These are phyloP conservation scores for Isochrysis galbana DNA, from an alignment of 78 protist genomes.

Conservation along the genomic window DNA sequence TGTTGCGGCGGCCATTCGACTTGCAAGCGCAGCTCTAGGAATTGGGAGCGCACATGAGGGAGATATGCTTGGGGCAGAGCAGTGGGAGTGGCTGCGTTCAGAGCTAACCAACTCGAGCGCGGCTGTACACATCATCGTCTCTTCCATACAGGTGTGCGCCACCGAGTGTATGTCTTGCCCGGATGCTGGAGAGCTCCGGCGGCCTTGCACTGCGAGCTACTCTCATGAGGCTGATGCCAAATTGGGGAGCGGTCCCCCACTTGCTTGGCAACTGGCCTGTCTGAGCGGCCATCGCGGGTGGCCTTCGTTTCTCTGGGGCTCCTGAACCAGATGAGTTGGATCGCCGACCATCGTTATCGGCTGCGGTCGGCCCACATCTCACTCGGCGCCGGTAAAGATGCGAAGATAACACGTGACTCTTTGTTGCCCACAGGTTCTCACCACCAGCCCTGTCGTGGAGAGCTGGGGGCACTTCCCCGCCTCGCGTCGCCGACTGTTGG, in stretches of 20 bases:
- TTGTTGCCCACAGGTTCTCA: background rate
- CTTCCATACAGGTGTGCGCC: background rate
- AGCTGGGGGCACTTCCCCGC: background rate
- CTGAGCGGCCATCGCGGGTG: too few relatives aligned
- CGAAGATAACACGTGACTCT: too few relatives aligned
- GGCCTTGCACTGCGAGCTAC: background rate
- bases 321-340: too few relatives aligned
- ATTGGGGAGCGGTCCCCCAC: too few relatives aligned
- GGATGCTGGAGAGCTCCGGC: background rate
- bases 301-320: too few relatives aligned
- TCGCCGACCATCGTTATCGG: too few relatives aligned
- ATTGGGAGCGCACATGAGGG: background rate
- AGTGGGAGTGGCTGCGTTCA: constrained; percentile 2
- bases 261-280: too few relatives aligned
- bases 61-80: background rate
- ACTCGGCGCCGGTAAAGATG: too few relatives aligned
- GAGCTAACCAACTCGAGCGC: background rate
- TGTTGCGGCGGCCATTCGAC: background rate
- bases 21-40: background rate
- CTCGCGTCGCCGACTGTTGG: background rate
- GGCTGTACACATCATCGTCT: background rate
- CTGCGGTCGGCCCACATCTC: too few relatives aligned
- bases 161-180: background rate
- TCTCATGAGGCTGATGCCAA: too few relatives aligned
- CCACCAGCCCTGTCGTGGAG: background rate